These are phyloP conservation scores for Paracorniculantispora psalliotae DNA, from an alignment of 2,329 filamentous ascomycete species.

Conservation along the genomic window DNA sequence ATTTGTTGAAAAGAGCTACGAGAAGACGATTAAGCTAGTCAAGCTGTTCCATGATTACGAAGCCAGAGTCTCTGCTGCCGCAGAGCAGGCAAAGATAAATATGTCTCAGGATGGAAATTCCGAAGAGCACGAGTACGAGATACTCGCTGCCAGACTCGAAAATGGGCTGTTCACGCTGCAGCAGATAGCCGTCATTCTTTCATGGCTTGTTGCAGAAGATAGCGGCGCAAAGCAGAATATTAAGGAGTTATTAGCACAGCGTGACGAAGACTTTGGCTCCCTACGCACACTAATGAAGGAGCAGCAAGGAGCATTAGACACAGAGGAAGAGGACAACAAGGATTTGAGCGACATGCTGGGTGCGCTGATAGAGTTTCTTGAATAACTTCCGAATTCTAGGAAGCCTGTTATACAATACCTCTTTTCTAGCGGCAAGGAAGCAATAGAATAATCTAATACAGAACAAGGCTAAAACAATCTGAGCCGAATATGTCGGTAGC, in stretches of 20 bases:
- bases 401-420: not conserved
- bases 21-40: conserved; percentile 71
- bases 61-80: conserved; percentile 50
- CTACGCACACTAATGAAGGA: conserved; percentile 65
- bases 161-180: conserved; percentile 81
- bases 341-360: conserved; percentile 52
- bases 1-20: conserved; percentile 92
- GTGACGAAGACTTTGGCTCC: conserved; percentile 59
- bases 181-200: conserved; percentile 75
- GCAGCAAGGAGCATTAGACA: conserved; percentile 48
- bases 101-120: conserved; percentile 17
- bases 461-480: conserved; percentile 1
- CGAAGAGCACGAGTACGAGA: conserved; percentile 61
- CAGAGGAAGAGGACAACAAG: conserved; percentile 54
- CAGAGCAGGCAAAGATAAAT: conserved; percentile 42
- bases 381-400: conserved; percentile 15
- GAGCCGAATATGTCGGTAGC: not conserved
- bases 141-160: conserved; percentile 70
- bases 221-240: conserved; percentile 65
- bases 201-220: conserved; percentile 91
- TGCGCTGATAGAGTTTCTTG: conserved; percentile 47
- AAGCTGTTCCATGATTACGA: conserved; percentile 67
- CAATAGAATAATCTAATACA: conserved; percentile 6
- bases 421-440: not conserved
- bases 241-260: conserved; percentile 57